A percentile compares a stretch with the other conserved stretches of the same genome.
phyloP scores from a whole-genome alignment of 306 rosid genomes.

The Malus asiatica region DNA sequence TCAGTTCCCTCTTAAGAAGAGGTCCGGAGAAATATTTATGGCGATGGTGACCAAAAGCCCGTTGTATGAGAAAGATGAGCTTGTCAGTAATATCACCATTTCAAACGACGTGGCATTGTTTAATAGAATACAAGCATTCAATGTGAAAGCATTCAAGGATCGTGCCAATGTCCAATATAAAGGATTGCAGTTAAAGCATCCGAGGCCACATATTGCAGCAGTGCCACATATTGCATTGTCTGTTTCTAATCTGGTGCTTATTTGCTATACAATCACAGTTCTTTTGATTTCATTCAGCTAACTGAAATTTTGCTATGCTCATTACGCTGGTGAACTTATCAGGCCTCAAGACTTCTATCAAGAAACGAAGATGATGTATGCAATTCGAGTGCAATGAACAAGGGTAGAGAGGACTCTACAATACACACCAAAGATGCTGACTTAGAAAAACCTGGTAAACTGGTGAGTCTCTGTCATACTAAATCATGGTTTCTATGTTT shows the following conservation, averaged over 20 bases:
- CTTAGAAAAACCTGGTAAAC: conserved; percentile 14
- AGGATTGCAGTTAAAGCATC: conserved; percentile 34
- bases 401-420: conserved; percentile 21
- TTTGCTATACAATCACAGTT: conserved; percentile 2
- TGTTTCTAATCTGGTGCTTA: conserved; percentile 65
- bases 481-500: not conserved
- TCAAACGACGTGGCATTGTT: conserved; percentile 48
- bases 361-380: conserved; percentile 23
- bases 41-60: conserved; percentile 53
- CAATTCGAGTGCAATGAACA: conserved; percentile 6
- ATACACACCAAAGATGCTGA: conserved; percentile 23
- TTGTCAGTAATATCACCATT: conserved; percentile 46
- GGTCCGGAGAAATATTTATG: conserved; percentile 53
- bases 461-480: conserved; percentile 26
- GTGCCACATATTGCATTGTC: conserved; percentile 42
- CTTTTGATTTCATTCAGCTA: not conserved
- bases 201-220: conserved; percentile 32
- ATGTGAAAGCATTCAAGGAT: conserved; percentile 20
- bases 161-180: conserved; percentile 19
- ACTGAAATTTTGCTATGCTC: not conserved
- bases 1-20: conserved; percentile 66
- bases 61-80: conserved; percentile 51
- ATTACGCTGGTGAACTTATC: conserved; percentile 15
- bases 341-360: conserved; percentile 45
- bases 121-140: conserved; percentile 20